Conservation (phyloP, 371 early-diverging fungal species). For the Amoeboaphelidium occidentale region DNA sequence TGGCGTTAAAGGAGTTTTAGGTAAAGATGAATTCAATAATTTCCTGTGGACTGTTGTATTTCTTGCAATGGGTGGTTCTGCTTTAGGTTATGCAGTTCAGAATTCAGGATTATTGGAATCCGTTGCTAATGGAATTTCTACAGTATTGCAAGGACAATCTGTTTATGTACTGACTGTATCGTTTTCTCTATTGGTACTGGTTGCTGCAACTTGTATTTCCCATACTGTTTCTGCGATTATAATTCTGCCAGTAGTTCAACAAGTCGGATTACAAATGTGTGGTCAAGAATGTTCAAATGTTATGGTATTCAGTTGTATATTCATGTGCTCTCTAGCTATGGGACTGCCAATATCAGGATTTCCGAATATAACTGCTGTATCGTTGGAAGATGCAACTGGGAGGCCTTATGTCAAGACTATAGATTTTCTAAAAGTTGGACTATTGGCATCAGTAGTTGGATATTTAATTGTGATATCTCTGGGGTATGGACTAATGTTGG, state of each 20-base stretch:
- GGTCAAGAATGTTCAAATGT: slow-evolving; percentile 69
- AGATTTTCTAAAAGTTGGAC: slow-evolving; percentile 64
- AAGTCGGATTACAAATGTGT: slow-evolving; percentile 38
- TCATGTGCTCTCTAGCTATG: slow-evolving; percentile 69
- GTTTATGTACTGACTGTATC: slow-evolving; percentile 37
- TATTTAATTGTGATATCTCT: slow-evolving; percentile 42
- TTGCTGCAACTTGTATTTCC: slow-evolving; percentile 72
- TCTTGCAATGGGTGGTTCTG: slow-evolving; percentile 80
- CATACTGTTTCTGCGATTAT: slow-evolving; percentile 82
- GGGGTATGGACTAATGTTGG: slow-evolving; percentile 39
- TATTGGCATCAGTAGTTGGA: slow-evolving; percentile 43
- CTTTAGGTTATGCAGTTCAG: slow-evolving; percentile 73
- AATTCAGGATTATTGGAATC: slow-evolving; percentile 51
- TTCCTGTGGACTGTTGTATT: slow-evolving; percentile 69
- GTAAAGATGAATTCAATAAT: slow-evolving; percentile 80
- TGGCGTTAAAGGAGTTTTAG: slow-evolving; percentile 48
- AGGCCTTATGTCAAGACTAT: slow-evolving; percentile 47
- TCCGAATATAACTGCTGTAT: slow-evolving; percentile 89
- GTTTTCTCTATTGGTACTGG: slow-evolving; percentile 35
- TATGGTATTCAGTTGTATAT: slow-evolving; percentile 59
- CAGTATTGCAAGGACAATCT: slow-evolving; percentile 29
- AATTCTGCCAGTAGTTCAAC: slow-evolving; percentile 47
- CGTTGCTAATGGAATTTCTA: slow-evolving; percentile 40
- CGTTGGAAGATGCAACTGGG: slow-evolving; percentile 75
- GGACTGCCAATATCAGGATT: slow-evolving; percentile 78